phyloP scores from a whole-genome alignment of 1,139 yeast species.

The Yamadazyma kanchanaburiensis region DNA sequence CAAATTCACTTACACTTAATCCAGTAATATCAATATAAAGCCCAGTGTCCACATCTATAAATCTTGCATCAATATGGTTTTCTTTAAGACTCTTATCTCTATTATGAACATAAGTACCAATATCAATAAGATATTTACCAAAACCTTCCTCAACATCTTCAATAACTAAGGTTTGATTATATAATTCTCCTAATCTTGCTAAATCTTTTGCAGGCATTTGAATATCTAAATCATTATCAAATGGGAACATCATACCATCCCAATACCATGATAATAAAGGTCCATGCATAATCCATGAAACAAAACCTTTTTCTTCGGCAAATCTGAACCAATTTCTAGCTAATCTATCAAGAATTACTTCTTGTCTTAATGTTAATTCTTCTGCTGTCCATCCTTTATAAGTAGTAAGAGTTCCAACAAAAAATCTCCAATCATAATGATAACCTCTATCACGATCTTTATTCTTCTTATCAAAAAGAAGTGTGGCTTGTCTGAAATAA shows the following conservation, averaged over 20 bases:
- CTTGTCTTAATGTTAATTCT: conserved; percentile 18
- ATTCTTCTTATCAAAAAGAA: conserved; percentile 14
- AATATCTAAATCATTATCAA: conserved; percentile 28
- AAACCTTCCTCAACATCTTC: conserved; percentile 28
- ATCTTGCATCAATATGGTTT: conserved; percentile 32
- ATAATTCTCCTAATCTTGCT: conserved; percentile 21
- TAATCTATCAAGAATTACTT: conserved; percentile 24
- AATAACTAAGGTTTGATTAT: conserved; percentile 31
- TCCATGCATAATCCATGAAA: conserved; percentile 38
- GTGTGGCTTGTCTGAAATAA: conserved; percentile 20
- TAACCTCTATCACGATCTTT: conserved; percentile 31
- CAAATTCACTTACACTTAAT: conserved; percentile 16
- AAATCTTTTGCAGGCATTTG: conserved; percentile 30
- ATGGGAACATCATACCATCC: conserved; percentile 34
- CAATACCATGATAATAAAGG: conserved; percentile 36
- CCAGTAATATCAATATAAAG: conserved; percentile 32
- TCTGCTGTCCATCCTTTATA: conserved; percentile 17
- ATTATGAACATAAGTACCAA: conserved; percentile 27
- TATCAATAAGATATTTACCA: conserved; percentile 26
- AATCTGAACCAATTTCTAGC: conserved; percentile 27
- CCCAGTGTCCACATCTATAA: conserved; percentile 32
- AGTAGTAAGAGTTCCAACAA: conserved; percentile 39
- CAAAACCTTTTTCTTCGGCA: conserved; percentile 30
- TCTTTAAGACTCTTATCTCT: conserved; percentile 25
- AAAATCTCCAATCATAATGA: conserved; percentile 74